A percentile compares a stretch with the other conserved stretches of the same genome.
Conservation (phyloP, 2,329 filamentous ascomycete species). For the Fusarium tanahbumbuense region DNA sequence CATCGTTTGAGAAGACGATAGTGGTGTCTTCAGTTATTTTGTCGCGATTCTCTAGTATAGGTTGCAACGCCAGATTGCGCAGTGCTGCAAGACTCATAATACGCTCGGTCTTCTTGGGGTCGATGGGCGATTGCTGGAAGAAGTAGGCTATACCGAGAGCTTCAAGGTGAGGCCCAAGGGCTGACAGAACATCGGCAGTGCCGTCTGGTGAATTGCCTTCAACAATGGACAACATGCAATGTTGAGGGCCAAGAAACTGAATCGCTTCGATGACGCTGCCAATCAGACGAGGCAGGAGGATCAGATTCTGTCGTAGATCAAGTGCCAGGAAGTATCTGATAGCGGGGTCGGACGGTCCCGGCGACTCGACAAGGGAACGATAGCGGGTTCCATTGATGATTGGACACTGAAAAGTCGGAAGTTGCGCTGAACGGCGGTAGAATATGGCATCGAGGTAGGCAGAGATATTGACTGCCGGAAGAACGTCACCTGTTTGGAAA, state of each 20-base stretch:
- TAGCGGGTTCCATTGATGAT: neutral
- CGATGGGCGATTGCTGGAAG: neutral
- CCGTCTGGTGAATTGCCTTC: neutral
- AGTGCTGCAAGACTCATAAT: neutral
- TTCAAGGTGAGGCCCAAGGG: neutral
- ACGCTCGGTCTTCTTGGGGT: neutral
- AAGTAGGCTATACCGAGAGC: neutral
- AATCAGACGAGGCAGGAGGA: neutral
- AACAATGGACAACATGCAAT: neutral
- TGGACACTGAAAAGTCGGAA: neutral
- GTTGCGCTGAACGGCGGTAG: neutral
- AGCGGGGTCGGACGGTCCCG: neutral
- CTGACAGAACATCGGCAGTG: neutral
- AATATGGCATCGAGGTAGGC: neutral
- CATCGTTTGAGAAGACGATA: slow-evolving; percentile 65
- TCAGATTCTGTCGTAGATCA: neutral
- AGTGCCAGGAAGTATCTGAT: neutral
- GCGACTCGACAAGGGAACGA: neutral
- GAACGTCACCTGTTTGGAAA: neutral
- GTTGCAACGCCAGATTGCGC: neutral
- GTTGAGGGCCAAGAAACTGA: neutral
- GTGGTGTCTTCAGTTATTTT: slow-evolving; percentile 49
- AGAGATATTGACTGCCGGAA: neutral
- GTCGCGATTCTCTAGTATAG: neutral
- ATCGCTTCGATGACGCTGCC: neutral